Base-by-base conservation (phyloP, 345 rosid genomes). In the Boechera retrofracta region DNA sequence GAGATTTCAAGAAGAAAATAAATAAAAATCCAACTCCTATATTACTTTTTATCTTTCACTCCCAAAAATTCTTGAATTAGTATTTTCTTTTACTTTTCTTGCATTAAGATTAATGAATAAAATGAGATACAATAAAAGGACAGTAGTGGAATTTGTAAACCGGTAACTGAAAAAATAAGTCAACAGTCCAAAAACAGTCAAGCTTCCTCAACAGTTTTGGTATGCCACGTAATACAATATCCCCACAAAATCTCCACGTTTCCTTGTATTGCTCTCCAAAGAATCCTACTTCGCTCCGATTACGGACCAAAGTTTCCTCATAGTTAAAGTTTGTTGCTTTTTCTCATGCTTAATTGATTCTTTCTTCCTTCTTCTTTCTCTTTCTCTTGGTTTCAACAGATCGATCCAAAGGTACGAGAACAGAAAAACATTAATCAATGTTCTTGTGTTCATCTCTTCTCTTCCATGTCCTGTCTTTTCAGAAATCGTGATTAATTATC, bases 241-340 rank as follows among this genome's bases (percentile, higher is more conserved):
- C 53, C 53, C 76, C 15, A 55, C 41, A 51, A 24, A 61, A 61
- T 69, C 57, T 63, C 51, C 64, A 63, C 52, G 71, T 45, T 77
- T 35, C 71, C 76, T 77, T 77, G 71, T 64, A 53, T 9, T 45
- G 57, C 33, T 63, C 33, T 64, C 60, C 76, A 63, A 77, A 70
- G 76, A 64, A 77, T 64, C 76, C n/a, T 62, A 69, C 69, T 35
- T 68, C 13, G 67, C 78, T 75, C 16, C 68, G n/a, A 67, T 75
- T 58, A 75, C 61, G 79, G 79, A 32, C 56, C 35, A 76, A 68
- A 76, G 54, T 62, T 61, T 59, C 36, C 45, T 41, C 13, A 44
- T 4, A 13, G n/a, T 2, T 57, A 15, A 48, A 51, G 61, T 75
- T 75, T 68, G 18, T 68, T 76, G 28, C 56, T 76, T 51, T 58